Evolutionary conservation across 345 rosid genomes (phyloP), one percentile per base, ranked within the genome.

Genomic region (Ceriops decandra): DNA sequence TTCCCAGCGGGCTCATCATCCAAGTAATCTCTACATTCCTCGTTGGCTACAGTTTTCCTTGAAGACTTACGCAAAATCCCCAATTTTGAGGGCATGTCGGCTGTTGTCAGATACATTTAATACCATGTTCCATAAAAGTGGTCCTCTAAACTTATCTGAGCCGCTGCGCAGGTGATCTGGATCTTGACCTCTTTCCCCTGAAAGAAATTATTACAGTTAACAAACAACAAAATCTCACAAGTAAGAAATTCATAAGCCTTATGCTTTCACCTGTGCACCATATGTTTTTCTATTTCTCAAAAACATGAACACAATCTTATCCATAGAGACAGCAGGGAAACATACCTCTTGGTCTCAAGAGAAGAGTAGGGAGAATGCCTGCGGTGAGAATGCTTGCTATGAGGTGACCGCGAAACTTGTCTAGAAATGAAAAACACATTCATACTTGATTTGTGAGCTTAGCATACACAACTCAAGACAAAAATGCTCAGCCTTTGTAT

Each of bases 331-430:
- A 36, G 64, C 70, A 63, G 49, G 76, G 82, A 22, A 71, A 62
- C 80, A 75, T 87, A 92, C 99, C 97, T 92, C 75, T 81, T 71
- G n/a, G 63, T 79, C 77, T 87, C 96, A 87, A 84, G 86, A 90
- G 99, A 90, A 85, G 97, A 85, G 84, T 90, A 86, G 87, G 90
- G 93, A 84, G 88, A 88, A 76, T 90, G 89, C 87, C 95, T 92
- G 95, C 86, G 90, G 84, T 90, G 90, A 87, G 96, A 92, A 86
- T 86, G 90, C 96, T 87, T 95, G 93, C 96, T 90, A 91, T 87
- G 91, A 78, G 98, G 99, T 84, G 99, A 95, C 90, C 93, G 83
- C 85, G 87, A 87, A 84, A 86, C 88, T 80, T 88, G 88, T 95
- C 99, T 95, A 95, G 84, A 95, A 88, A 95, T 78, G 87, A 89